phyloP scores from a whole-genome alignment of 192 early-diverging fungal species.

The Spizellomyces sp. region DNA sequence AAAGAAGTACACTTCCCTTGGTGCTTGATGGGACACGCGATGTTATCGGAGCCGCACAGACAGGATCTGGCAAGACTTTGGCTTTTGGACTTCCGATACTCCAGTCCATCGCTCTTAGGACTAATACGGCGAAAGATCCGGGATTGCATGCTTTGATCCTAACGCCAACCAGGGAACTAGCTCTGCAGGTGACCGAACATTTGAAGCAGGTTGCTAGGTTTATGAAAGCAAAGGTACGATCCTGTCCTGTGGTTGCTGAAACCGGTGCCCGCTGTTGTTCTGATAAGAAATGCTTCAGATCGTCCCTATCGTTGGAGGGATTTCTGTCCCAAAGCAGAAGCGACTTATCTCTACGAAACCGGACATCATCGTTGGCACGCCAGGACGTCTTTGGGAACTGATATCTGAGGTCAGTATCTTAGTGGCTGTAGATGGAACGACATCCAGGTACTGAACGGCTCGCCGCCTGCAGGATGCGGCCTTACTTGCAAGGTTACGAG shows the following conservation, averaged over 20 bases:
- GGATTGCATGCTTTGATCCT: constrained; percentile 71
- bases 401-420: constrained; percentile 40
- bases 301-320: constrained; percentile 87
- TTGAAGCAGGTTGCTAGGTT: constrained; percentile 50
- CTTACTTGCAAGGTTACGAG: constrained; percentile 41
- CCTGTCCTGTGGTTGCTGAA: not conserved
- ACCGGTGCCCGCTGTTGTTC: not conserved
- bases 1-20: constrained; percentile 71
- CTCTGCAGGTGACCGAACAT: constrained; percentile 91
- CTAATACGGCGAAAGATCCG: constrained; percentile 30
- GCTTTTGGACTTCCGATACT: constrained; percentile 95
- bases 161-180: constrained; percentile 93
- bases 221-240: constrained; percentile 25
- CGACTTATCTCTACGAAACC: constrained; percentile 64
- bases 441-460: no score
- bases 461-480: no score
- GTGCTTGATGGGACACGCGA: constrained; percentile 72
- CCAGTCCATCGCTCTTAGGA: constrained; percentile 62
- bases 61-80: constrained; percentile 94
- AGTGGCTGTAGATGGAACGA: no score
- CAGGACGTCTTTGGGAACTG: constrained; percentile 79
- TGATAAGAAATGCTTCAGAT: constrained; percentile 47
- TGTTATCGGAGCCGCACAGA: constrained; percentile 91
- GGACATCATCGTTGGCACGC: constrained; percentile 94
- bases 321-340: constrained; percentile 90